Evolutionary conservation across 2,329 filamentous ascomycete species (phyloP).

Genomic region (Colletotrichum australisinense): DNA sequence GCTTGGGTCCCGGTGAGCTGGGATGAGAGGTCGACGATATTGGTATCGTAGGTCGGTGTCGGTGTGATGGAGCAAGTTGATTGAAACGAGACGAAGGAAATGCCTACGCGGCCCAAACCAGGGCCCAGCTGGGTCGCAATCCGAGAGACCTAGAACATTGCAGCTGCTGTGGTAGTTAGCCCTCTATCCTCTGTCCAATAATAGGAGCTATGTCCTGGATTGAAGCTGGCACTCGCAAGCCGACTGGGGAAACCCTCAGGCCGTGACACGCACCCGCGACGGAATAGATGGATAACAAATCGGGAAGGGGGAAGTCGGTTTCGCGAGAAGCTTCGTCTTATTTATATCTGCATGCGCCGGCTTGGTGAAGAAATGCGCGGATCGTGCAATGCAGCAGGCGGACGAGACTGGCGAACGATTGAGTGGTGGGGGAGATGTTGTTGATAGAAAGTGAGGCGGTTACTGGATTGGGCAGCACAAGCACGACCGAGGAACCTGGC

Average conservation of each 20-base stretch:
- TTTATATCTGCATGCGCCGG: slow-evolving; percentile 18
- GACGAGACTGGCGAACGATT: slow-evolving; percentile 21
- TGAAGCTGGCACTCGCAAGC: slow-evolving; percentile 33
- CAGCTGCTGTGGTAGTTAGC: slow-evolving; percentile 37
- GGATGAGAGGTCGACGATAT: slow-evolving; percentile 34
- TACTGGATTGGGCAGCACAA: slow-evolving; percentile 33
- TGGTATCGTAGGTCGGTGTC: background rate
- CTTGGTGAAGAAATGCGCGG: background rate
- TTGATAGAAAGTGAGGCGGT: slow-evolving; percentile 35
- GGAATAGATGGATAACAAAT: slow-evolving; percentile 1
- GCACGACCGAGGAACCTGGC: slow-evolving; percentile 18
- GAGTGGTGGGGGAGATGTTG: slow-evolving; percentile 30
- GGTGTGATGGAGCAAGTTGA: slow-evolving; percentile 1
- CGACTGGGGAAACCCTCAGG: slow-evolving; percentile 24
- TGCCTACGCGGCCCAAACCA: slow-evolving; percentile 44
- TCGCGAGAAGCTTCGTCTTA: background rate
- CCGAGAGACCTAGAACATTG: slow-evolving; percentile 48
- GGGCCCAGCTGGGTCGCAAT: slow-evolving; percentile 49
- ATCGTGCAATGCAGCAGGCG: slow-evolving; percentile 11
- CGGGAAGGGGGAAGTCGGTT: background rate
- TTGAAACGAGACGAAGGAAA: slow-evolving; percentile 14
- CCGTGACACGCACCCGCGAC: slow-evolving; percentile 23
- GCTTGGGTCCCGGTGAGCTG: slow-evolving; percentile 36
- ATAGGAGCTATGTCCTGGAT: slow-evolving; percentile 21
- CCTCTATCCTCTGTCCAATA: slow-evolving; percentile 3